Base-by-base conservation (phyloP, 2,329 filamentous ascomycete species). In the Neurospora crassa region DNA sequence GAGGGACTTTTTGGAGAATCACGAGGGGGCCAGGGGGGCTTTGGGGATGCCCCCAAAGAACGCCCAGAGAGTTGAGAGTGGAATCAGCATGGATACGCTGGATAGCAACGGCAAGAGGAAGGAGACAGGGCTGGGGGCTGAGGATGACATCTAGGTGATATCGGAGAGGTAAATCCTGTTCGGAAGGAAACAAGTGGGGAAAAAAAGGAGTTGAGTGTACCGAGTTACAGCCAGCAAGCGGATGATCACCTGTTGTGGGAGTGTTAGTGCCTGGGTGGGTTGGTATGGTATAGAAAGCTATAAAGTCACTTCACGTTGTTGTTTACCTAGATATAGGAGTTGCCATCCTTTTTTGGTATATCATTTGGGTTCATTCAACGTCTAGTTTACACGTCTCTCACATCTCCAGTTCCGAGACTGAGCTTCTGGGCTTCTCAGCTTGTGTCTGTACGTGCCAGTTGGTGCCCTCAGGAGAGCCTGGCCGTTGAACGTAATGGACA, bases 1-100 rank as follows among this genome's bases (percentile, higher is more conserved):
- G 67, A 89, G 95, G 34, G 93, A 97, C 41, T 97, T 97, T 78
- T 86, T 98, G 71, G 92, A 94, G 82, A 91, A 88, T 76, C 93
- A 90, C n/a, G 93, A 97, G 76, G 91, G 91, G 12, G 94, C 93
- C 3, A 85, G 93, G 68, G 90, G 95, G 79, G 94, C 94, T 0
- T 88, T 97, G 79, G 90, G 90, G 29, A 92, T 97, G 89, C 87
- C 88, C 10, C 7, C 53, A 5, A 63, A 63, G 29, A 29, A 37
- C 2, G 81, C 84, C 0, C 80, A 81, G 71, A 76, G 79, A 69
- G 81, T 81, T 70, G 83, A 79, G 73, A 84, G 86, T 73, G 80
- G 79, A 70, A 87, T 91, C 76, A 83, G 84, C 79, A 78, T 91
- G 82, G 86, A 90, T 73, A 87, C 83, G 43, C 79, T 91, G 79